Percentiles rank a stretch among this genome's conserved stretches.
These are phyloP conservation scores for Candida khao-thaluensis DNA, from an alignment of 805 yeast species.

Conservation along the genomic window DNA sequence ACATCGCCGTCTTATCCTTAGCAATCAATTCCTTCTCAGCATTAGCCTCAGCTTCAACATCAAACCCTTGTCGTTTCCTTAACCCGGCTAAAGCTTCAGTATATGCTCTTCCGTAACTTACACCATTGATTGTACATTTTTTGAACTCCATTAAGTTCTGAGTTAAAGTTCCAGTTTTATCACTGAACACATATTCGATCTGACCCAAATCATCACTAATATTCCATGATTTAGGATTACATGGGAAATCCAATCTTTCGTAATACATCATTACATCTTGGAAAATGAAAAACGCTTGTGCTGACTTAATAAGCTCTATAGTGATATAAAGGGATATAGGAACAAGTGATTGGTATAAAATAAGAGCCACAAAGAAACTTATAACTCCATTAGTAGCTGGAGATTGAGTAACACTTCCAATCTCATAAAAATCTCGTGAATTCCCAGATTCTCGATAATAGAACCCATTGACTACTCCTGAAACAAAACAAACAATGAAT, in stretches of 20 bases:
- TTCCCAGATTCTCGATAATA: slow-evolving; percentile 47
- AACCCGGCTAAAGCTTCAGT: slow-evolving; percentile 82
- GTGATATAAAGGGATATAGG: slow-evolving; percentile 83
- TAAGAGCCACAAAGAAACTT: slow-evolving; percentile 72
- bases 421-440: slow-evolving; percentile 67
- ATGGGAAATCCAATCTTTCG: slow-evolving; percentile 68
- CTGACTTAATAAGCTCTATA: slow-evolving; percentile 77
- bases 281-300: slow-evolving; percentile 77
- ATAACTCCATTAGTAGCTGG: slow-evolving; percentile 69
- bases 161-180: slow-evolving; percentile 81
- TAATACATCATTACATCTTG: slow-evolving; percentile 74
- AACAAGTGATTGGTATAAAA: slow-evolving; percentile 74
- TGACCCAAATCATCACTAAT: slow-evolving; percentile 86
- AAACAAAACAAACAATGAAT: slow-evolving; percentile 64
- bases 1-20: slow-evolving; percentile 60
- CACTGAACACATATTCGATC: slow-evolving; percentile 80
- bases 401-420: slow-evolving; percentile 63
- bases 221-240: slow-evolving; percentile 83
- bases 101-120: slow-evolving; percentile 73
- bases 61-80: slow-evolving; percentile 73
- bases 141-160: slow-evolving; percentile 86
- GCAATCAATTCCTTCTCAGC: slow-evolving; percentile 53
- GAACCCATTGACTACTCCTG: slow-evolving; percentile 71
- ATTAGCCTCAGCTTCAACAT: slow-evolving; percentile 60
- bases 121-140: slow-evolving; percentile 73